Conservation (phyloP, 192 early-diverging fungal species). For the Coemansia interrupta region DNA sequence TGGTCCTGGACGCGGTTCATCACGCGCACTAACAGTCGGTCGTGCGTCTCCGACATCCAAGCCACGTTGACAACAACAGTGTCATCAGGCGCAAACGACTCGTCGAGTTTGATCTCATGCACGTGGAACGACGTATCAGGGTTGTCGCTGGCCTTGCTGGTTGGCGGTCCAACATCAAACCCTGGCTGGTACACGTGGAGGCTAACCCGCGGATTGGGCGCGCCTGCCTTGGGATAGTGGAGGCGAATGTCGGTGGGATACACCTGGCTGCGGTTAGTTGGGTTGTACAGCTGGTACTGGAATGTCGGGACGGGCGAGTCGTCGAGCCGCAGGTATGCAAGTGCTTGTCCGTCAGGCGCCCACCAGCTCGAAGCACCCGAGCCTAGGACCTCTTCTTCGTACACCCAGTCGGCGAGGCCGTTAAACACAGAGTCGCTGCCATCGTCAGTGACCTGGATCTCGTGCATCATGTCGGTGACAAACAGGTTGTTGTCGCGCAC, state of each 20-base stretch:
- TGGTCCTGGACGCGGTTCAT: conserved; percentile 92
- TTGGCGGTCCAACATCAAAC: conserved; percentile 19
- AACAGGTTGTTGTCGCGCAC: conserved; percentile 86
- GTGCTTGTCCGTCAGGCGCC: conserved; percentile 70
- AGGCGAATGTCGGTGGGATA: conserved; percentile 73
- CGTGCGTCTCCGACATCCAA: conserved; percentile 69
- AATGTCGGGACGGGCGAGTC: conserved; percentile 79
- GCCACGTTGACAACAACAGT: conserved; percentile 75
- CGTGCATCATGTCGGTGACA: conserved; percentile 65
- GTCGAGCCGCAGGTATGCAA: conserved; percentile 85
- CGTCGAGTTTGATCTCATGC: conserved; percentile 45
- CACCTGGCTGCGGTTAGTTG: conserved; percentile 51
- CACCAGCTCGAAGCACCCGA: conserved; percentile 76
- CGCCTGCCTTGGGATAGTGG: conserved; percentile 91
- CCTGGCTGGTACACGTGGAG: conserved; percentile 64
- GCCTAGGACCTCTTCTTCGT: conserved; percentile 90
- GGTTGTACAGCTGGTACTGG: conserved; percentile 68
- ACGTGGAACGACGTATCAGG: conserved; percentile 41
- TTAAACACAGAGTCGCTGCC: conserved; percentile 80
- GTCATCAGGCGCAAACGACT: conserved; percentile 57
- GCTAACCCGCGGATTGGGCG: conserved; percentile 75
- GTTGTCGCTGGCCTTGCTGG: conserved; percentile 40
- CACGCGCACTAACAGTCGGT: conserved; percentile 65
- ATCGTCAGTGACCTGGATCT: conserved; percentile 79
- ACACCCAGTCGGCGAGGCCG: conserved; percentile 97